Conservation (phyloP, 2,329 filamentous ascomycete genomes). For the Elsinoe australis region DNA sequence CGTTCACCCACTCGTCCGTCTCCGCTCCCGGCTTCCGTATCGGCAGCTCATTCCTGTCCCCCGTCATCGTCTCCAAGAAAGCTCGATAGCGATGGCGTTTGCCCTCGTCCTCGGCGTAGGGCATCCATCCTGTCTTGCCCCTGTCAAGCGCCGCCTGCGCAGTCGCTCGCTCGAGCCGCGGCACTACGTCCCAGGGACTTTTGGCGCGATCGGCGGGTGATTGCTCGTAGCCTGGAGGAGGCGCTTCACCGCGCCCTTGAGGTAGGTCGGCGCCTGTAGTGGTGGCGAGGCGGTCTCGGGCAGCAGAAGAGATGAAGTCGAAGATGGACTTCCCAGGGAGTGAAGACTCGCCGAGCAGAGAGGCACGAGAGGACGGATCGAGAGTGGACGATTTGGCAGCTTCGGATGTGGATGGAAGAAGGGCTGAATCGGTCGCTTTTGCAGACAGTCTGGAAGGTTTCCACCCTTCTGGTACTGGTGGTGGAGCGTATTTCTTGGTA, state of each 20-base stretch:
- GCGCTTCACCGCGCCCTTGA: constrained; percentile 64
- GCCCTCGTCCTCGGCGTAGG: constrained; percentile 72
- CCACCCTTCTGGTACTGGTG: constrained; percentile 67
- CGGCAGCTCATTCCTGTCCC: constrained; percentile 52
- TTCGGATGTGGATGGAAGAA: constrained; percentile 50
- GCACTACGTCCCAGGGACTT: constrained; percentile 44
- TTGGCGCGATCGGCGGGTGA: constrained; percentile 57
- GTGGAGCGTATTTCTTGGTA: constrained; percentile 53
- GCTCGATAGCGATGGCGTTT: constrained; percentile 75
- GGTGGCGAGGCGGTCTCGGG: constrained; percentile 66
- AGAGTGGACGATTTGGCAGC: constrained; percentile 69
- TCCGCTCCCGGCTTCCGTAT: constrained; percentile 45
- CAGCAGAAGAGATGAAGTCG: constrained; percentile 74
- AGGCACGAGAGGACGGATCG: constrained; percentile 68
- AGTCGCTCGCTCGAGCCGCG: constrained; percentile 34
- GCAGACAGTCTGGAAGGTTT: constrained; percentile 44
- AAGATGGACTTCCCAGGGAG: constrained; percentile 92
- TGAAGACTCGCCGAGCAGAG: constrained; percentile 68
- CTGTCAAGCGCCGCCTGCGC: constrained; percentile 42
- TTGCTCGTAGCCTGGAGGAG: constrained; percentile 55
- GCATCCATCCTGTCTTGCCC: constrained; percentile 58
- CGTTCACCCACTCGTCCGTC: constrained; percentile 68
- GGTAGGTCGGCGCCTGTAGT: constrained; percentile 72
- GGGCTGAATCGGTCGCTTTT: constrained; percentile 16
- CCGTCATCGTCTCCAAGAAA: constrained; percentile 72